Evolutionary conservation across 768 basidiomycete genomes (phyloP).

Genomic region (Tylopilus vinaceipallidus): DNA sequence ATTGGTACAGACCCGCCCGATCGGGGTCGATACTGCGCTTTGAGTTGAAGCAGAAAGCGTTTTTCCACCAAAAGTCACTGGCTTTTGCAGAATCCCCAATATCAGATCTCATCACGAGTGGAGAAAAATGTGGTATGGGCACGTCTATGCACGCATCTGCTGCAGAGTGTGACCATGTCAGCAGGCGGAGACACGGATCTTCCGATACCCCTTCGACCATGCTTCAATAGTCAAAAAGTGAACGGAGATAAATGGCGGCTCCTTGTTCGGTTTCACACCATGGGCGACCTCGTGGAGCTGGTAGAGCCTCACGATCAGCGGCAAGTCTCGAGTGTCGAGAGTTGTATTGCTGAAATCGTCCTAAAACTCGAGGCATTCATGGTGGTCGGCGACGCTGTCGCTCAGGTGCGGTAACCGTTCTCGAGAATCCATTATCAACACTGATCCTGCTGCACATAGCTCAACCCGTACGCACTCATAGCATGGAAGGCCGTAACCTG

Average conservation of each 20-base stretch:
- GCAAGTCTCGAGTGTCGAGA: conserved; percentile 4
- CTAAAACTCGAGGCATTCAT: conserved; percentile 27
- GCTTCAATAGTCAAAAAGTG: background rate
- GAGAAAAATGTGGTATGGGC: conserved; percentile 8
- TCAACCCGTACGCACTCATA: conserved; percentile 26
- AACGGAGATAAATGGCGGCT: conserved; percentile 16
- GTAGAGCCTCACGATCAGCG: background rate
- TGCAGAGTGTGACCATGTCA: background rate
- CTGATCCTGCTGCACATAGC: conserved; percentile 4
- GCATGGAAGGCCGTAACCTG: conserved; percentile 29
- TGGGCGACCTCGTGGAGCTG: background rate
- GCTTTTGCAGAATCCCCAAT: conserved; percentile 15
- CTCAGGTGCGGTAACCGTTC: conserved; percentile 14
- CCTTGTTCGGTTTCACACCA: conserved; percentile 20
- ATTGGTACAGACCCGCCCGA: conserved; percentile 9
- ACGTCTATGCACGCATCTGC: background rate
- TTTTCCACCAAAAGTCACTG: conserved; percentile 12
- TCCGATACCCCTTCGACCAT: conserved; percentile 17
- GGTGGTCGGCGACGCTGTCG: conserved; percentile 17
- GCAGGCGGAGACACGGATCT: conserved; percentile 17
- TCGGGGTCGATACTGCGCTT: conserved; percentile 22
- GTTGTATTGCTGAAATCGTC: conserved; percentile 23
- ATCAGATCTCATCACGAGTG: conserved; percentile 17
- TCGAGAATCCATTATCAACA: background rate
- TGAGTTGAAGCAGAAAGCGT: conserved; percentile 23